Conservation (phyloP, 306 rosid species). For the Vigna hirtella region DNA sequence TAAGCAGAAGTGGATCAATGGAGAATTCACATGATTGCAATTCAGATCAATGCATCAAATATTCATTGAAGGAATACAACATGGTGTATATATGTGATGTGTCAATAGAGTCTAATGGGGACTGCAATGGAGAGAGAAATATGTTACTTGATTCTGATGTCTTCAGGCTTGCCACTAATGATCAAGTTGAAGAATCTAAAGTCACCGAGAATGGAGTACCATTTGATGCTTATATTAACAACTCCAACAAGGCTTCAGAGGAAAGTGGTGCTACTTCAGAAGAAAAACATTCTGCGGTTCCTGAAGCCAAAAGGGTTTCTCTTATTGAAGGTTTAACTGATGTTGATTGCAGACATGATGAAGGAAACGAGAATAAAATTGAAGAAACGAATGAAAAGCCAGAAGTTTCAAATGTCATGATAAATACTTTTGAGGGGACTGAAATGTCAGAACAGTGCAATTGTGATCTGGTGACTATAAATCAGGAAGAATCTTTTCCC, state of each 20-base stretch:
- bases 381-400: slow-evolving; percentile 42
- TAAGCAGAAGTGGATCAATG: slow-evolving; percentile 36
- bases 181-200: slow-evolving; percentile 42
- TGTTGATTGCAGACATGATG: slow-evolving; percentile 38
- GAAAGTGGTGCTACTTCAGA: slow-evolving; percentile 39
- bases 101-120: slow-evolving; percentile 40
- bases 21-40: slow-evolving; percentile 37
- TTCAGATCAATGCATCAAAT: slow-evolving; percentile 45
- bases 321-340: slow-evolving; percentile 27
- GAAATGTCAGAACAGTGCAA: slow-evolving; percentile 41
- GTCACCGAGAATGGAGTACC: slow-evolving; percentile 41
- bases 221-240: slow-evolving; percentile 26
- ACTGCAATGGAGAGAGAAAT: slow-evolving; percentile 28
- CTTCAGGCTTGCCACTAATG: slow-evolving; percentile 13
- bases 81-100: slow-evolving; percentile 27
- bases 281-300: slow-evolving; percentile 40
- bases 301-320: slow-evolving; percentile 40
- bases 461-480: slow-evolving; percentile 29
- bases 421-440: slow-evolving; percentile 26
- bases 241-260: slow-evolving; percentile 41
- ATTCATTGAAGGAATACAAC: slow-evolving; percentile 33
- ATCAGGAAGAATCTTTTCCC: slow-evolving; percentile 42
- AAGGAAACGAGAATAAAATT: slow-evolving; percentile 29
- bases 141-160: slow-evolving; percentile 11
- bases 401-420: slow-evolving; percentile 44